These are phyloP conservation scores for Pseudopediastrum boryanum DNA, from an alignment of 139 green algal species.

Conservation along the genomic window DNA sequence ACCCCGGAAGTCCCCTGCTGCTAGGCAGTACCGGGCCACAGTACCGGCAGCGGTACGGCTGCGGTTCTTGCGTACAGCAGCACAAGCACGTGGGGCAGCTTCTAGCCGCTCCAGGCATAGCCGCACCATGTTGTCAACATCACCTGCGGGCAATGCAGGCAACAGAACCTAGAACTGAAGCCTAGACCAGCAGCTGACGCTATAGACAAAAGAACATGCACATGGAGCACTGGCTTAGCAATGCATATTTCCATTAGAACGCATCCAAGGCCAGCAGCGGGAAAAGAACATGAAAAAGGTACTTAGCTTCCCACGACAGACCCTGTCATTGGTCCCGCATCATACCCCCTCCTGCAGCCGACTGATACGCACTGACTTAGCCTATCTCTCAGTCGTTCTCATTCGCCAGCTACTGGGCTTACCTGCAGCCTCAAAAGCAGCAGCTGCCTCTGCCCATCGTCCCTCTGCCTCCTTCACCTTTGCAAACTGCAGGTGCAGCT, in stretches of 20 bases:
- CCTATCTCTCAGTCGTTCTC: too few species aligned
- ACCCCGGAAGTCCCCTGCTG: slow-evolving; percentile 34
- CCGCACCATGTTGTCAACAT: slow-evolving; percentile 68
- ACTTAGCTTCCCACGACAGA: too few species aligned
- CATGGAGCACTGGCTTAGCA: too few species aligned
- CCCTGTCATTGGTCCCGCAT: too few species aligned
- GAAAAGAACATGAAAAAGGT: too few species aligned
- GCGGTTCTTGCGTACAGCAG: slow-evolving; percentile 64
- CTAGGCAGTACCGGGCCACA: slow-evolving; percentile 60
- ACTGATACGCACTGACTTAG: too few species aligned
- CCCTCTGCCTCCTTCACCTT: slow-evolving; percentile 82
- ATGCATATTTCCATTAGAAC: too few species aligned
- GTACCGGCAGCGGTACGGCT: slow-evolving; percentile 52
- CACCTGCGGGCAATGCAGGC: slow-evolving; percentile 48
- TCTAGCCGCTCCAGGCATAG: slow-evolving; percentile 72
- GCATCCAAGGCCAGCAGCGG: too few species aligned
- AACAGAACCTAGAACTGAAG: background rate
- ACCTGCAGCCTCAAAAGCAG: slow-evolving; percentile 47
- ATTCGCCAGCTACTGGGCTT: too few species aligned
- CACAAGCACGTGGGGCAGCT: slow-evolving; percentile 65
- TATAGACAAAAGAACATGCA: too few species aligned
- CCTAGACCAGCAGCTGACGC: too few species aligned
- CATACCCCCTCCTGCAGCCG: too few species aligned
- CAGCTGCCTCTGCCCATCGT: slow-evolving; percentile 48
- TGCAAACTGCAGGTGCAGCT: slow-evolving; percentile 76